Base-by-base conservation (phyloP, 768 basidiomycete species). In the Lyophyllum shimeji region DNA sequence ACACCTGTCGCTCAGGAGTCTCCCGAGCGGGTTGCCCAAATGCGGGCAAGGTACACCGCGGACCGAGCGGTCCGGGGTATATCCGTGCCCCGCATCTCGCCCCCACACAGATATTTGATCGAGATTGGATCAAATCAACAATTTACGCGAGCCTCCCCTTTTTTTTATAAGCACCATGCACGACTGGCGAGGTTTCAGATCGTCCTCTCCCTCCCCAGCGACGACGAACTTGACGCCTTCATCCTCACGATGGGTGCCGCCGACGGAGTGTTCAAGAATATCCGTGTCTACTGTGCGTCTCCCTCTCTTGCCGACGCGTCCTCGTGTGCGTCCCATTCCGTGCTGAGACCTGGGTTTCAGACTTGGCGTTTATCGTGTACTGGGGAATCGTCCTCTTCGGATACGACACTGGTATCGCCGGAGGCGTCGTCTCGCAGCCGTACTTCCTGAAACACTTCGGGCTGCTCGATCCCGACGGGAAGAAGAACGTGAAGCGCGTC, bases 351-450 rank as follows among this genome's bases (percentile, higher is more conserved):
- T 37, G 7, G 39, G 47, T 39, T 9, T 6, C 59, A 90, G 88
- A 85, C 81, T 70, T 90, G 62, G 88, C 87, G 1, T 86, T 90
- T 65, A 72, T 87, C 56, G 84, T 78, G 0, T 90, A 90, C 69
- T 88, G 85, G 85, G 89, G 89, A 0, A 89, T 89, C 57, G 72
- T 91, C n/a, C 74, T 91, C 17, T 93, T 93, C 65, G 90, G 90
- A 63, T 92, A 90, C 63, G 89, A 89, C 67, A 84, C 85, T 34
- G 59, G 80, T 15, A 62, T 78, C 53, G 58, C 71, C 63, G 74
- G 60, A 69, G 71, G 70, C 52, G 86, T 93, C 52, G 85, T 93
- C 18, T 74, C 77, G 42, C 81, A 84, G 29, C 48, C 62, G 0
- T 83, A 83, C 67, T 93, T 93, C 72, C 69, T 80, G 60, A 44